These are phyloP conservation scores for Zoysia japonica DNA, from an alignment of 176 grass and related monocot species.

Conservation along the genomic window DNA sequence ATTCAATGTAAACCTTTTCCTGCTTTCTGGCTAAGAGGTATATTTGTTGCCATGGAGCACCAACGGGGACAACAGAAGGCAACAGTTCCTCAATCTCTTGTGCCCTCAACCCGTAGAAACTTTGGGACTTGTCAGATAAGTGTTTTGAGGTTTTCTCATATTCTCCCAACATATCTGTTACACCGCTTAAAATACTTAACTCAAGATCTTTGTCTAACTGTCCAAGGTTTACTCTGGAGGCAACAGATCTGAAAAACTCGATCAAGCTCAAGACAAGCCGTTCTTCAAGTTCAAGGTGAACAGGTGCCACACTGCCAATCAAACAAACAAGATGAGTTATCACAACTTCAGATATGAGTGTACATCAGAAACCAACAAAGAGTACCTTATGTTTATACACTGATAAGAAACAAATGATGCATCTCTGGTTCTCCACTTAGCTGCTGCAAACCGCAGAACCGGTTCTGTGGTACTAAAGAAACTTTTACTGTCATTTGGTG, in stretches of 20 bases:
- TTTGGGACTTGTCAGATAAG: slow-evolving; percentile 45
- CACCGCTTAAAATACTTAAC: slow-evolving; percentile 49
- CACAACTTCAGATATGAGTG: slow-evolving; percentile 25
- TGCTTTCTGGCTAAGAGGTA: slow-evolving; percentile 90
- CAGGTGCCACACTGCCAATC: slow-evolving; percentile 74
- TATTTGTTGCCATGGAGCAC: slow-evolving; percentile 94
- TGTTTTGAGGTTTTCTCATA: slow-evolving; percentile 43
- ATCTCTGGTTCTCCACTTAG: slow-evolving; percentile 84
- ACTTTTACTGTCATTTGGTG: slow-evolving; percentile 52
- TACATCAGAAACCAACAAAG: slow-evolving; percentile 14
- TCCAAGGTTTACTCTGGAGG: slow-evolving; percentile 69
- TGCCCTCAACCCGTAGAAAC: slow-evolving; percentile 24
- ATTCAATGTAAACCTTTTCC: slow-evolving; percentile 87
- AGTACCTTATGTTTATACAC: slow-evolving; percentile 78
- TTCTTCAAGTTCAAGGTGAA: slow-evolving; percentile 93
- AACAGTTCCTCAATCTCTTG: slow-evolving; percentile 57
- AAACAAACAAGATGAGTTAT: slow-evolving; percentile 36
- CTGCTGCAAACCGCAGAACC: slow-evolving; percentile 63
- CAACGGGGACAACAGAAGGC: slow-evolving; percentile 80
- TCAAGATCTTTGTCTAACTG: slow-evolving; percentile 65
- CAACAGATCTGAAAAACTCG: slow-evolving; percentile 77
- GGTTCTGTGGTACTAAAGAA: slow-evolving; percentile 44
- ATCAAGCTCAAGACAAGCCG: slow-evolving; percentile 82
- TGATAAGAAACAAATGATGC: slow-evolving; percentile 79
- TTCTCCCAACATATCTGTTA: slow-evolving; percentile 50